phyloP scores from a whole-genome alignment of 2,329 filamentous ascomycete genomes.

The Sclerotinia borealis region DNA sequence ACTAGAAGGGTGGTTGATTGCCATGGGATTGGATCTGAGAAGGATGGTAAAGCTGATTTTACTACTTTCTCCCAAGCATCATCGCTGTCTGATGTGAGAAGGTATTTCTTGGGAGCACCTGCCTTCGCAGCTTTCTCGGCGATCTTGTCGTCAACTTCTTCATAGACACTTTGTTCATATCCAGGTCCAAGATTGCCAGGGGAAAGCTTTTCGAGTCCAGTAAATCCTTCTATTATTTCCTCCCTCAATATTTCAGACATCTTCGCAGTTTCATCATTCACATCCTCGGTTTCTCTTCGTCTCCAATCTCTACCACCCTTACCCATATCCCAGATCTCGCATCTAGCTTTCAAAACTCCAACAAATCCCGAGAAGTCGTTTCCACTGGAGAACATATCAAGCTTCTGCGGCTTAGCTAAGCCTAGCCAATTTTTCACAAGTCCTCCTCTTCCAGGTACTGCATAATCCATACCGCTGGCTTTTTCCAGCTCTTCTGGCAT shows the following conservation, averaged over 20 bases:
- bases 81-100: slow-evolving; percentile 21
- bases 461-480: slow-evolving; percentile 65
- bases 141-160: background rate
- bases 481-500: slow-evolving; percentile 78
- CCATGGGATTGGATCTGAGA: slow-evolving; percentile 36
- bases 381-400: slow-evolving; percentile 43
- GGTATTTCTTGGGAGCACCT: slow-evolving; percentile 26
- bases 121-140: slow-evolving; percentile 12
- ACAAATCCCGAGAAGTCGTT: slow-evolving; percentile 73
- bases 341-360: slow-evolving; percentile 68
- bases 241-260: slow-evolving; percentile 32
- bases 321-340: slow-evolving; percentile 75
- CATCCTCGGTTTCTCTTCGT: slow-evolving; percentile 43
- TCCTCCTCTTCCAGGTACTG: slow-evolving; percentile 45
- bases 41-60: slow-evolving; percentile 18
- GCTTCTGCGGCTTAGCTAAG: slow-evolving; percentile 32
- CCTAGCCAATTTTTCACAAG: slow-evolving; percentile 46
- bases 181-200: slow-evolving; percentile 7
- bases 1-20: slow-evolving; percentile 40
- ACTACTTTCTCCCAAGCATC: slow-evolving; percentile 25
- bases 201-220: slow-evolving; percentile 12
- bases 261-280: slow-evolving; percentile 25
- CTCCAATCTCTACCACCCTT: slow-evolving; percentile 69
- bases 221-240: slow-evolving; percentile 26
- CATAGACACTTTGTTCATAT: slow-evolving; percentile 6